Evolutionary conservation across 2,329 filamentous ascomycete species (phyloP), one percentile per base, ranked within the genome.

Genomic region (Sporothrix pseudoabietina): DNA sequence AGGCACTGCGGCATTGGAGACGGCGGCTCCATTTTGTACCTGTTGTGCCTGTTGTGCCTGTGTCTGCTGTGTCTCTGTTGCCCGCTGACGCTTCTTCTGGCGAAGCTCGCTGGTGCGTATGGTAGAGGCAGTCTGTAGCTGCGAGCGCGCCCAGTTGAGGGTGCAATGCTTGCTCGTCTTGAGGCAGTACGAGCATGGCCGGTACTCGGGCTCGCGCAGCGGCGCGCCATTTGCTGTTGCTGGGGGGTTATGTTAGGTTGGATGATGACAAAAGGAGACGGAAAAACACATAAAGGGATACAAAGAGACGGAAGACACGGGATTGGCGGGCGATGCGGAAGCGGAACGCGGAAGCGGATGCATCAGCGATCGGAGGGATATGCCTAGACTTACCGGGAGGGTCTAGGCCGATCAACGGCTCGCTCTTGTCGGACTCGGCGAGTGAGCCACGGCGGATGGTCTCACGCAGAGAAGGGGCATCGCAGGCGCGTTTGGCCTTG

Each of bases 81-180:
- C 70, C 19, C 75, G 75, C 39, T 47, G 49, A 1, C 75, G 74
- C 35, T 75, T 76, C 8, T 65, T n/a, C 3, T 75, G 73, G 10
- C 72, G 74, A 19, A 66, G 32, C 14, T 75, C 73, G 41, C n/a
- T 5, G 7, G 69, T 22, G 30, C 75, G 72, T 0, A 72, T 26
- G n/a, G 73, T 41, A 5, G 65, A 52, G 0, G 72, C 66, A 0
- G 69, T 41, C 57, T 74, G 76, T 14, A 76, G 72, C 66, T 78
- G 77, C 1, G 76, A 75, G 0, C 77, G 75, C 1, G 77, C 77
- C 77, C 77, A 78, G 55, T 77, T 72, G 26, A 77, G 72, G 10
- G 77, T 78, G 73, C 77, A 78, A 14, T 71, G 65, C 68, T 78
- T 78, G 71, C 77, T 77, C 1, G 77, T 78, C 54, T 75, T 75